Percentiles rank a stretch among this genome's conserved stretches.
phyloP scores from a whole-genome alignment of 768 basidiomycete genomes.

The Tremella mesenterica region DNA sequence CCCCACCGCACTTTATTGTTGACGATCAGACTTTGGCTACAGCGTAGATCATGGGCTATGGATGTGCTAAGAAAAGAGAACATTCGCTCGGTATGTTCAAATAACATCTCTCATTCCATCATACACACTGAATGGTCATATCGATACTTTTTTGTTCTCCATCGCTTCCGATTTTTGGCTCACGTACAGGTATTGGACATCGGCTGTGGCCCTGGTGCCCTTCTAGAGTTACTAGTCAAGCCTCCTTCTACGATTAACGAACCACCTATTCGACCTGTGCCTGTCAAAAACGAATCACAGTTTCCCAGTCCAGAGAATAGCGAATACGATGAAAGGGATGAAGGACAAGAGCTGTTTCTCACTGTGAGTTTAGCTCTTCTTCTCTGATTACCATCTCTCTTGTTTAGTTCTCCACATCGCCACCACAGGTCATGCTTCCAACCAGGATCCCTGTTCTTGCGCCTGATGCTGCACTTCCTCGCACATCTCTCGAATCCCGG shows the following conservation, averaged over 20 bases:
- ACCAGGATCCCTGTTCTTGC: background rate
- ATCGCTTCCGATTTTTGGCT: background rate
- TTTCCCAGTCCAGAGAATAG: constrained; percentile 15
- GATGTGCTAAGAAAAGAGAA: constrained; percentile 34
- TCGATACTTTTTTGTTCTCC: background rate
- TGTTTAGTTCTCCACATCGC: background rate
- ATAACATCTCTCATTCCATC: background rate
- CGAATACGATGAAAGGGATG: constrained; percentile 15
- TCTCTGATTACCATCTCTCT: background rate
- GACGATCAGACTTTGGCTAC: constrained; percentile 30
- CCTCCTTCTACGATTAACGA: constrained; percentile 37
- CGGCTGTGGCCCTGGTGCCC: constrained; percentile 42
- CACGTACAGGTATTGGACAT: constrained; percentile 42
- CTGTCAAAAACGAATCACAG: background rate
- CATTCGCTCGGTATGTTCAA: constrained; percentile 32
- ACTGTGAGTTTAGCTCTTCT: constrained; percentile 21
- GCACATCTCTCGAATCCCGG: no score
- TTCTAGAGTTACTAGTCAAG: constrained; percentile 36
- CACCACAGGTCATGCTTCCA: background rate
- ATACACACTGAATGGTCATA: background rate
- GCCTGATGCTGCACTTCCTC: no score
- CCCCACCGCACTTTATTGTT: no score
- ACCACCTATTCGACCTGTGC: constrained; percentile 20
- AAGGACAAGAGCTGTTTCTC: constrained; percentile 30
- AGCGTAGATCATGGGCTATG: constrained; percentile 41